phyloP scores from a whole-genome alignment of 2,329 filamentous ascomycete species.

The Fusarium succisae region DNA sequence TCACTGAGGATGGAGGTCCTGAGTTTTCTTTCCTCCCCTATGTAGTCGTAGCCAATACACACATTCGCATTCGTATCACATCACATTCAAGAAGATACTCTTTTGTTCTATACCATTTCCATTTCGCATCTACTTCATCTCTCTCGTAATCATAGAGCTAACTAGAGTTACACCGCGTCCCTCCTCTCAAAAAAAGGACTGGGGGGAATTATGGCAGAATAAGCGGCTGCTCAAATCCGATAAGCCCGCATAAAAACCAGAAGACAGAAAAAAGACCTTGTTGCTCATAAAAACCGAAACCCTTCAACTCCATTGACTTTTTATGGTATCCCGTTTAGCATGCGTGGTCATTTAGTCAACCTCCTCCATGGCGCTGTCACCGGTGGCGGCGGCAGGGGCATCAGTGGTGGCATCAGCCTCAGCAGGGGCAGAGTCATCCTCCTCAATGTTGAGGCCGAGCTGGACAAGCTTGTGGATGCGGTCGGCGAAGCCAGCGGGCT shows the following conservation, averaged over 20 bases:
- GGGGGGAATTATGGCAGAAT: slow-evolving; percentile 49
- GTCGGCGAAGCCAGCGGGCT: slow-evolving; percentile 97
- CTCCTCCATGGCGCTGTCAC: slow-evolving; percentile 99
- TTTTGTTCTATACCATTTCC: slow-evolving; percentile 44
- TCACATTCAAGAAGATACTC: not conserved
- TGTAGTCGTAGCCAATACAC: too few species aligned
- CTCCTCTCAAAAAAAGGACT: slow-evolving; percentile 36
- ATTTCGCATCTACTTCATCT: slow-evolving; percentile 53
- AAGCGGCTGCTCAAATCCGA: slow-evolving; percentile 43
- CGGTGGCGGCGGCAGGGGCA: slow-evolving; percentile 66
- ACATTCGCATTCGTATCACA: not conserved
- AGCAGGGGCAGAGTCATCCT: slow-evolving; percentile 78
- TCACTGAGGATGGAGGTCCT: not conserved
- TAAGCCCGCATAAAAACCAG: slow-evolving; percentile 43
- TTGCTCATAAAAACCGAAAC: slow-evolving; percentile 47
- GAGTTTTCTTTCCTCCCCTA: too few species aligned
- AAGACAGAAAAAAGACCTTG: slow-evolving; percentile 46
- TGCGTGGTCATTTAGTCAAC: slow-evolving; percentile 77
- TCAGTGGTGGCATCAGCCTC: slow-evolving; percentile 65
- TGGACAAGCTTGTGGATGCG: slow-evolving; percentile 99
- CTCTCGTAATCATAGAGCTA: slow-evolving; percentile 54
- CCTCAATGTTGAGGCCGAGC: slow-evolving; percentile 96
- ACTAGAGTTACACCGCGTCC: slow-evolving; percentile 53
- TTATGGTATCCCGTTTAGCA: slow-evolving; percentile 50
- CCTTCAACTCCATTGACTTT: slow-evolving; percentile 57